phyloP scores from a whole-genome alignment of 179 eudicot species.

The Amaranthus tricolor region DNA sequence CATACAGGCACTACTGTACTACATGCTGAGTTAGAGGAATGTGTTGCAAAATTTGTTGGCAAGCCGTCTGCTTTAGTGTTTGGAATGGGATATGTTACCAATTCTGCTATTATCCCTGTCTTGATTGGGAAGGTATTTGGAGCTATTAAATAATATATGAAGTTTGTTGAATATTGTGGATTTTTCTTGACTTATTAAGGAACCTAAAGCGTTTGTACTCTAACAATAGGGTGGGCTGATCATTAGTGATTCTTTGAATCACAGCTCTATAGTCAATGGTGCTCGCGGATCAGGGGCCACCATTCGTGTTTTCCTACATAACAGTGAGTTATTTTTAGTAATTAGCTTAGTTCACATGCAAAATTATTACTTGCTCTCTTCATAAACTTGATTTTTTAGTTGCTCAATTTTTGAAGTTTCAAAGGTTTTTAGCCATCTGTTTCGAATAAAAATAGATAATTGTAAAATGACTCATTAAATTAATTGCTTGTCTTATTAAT shows the following conservation, averaged over 20 bases:
- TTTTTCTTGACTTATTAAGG: neutral
- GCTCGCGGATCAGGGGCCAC: slow-evolving; percentile 98
- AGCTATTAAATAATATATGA: slow-evolving; percentile 8
- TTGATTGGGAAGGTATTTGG: slow-evolving; percentile 71
- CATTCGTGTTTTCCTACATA: slow-evolving; percentile 81
- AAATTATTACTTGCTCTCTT: no score
- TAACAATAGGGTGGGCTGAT: slow-evolving; percentile 77
- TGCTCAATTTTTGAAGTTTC: no score
- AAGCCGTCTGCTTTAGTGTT: slow-evolving; percentile 84
- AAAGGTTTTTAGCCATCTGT: no score
- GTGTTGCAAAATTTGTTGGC: slow-evolving; percentile 87
- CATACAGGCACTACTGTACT: slow-evolving; percentile 70
- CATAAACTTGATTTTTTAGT: no score
- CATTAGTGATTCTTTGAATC: slow-evolving; percentile 92
- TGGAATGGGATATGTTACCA: slow-evolving; percentile 98
- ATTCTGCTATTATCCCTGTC: slow-evolving; percentile 91
- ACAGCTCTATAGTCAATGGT: slow-evolving; percentile 89
- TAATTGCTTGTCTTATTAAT: no score
- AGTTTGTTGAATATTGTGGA: neutral
- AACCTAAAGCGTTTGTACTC: neutral
- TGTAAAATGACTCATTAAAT: no score
- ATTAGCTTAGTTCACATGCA: neutral
- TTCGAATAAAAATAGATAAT: no score
- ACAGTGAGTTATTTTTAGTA: slow-evolving; percentile 53
- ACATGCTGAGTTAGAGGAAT: slow-evolving; percentile 78